Evolutionary conservation across 2,329 filamentous ascomycete species (phyloP).

Genomic region (Dactylonectria estremocensis): DNA sequence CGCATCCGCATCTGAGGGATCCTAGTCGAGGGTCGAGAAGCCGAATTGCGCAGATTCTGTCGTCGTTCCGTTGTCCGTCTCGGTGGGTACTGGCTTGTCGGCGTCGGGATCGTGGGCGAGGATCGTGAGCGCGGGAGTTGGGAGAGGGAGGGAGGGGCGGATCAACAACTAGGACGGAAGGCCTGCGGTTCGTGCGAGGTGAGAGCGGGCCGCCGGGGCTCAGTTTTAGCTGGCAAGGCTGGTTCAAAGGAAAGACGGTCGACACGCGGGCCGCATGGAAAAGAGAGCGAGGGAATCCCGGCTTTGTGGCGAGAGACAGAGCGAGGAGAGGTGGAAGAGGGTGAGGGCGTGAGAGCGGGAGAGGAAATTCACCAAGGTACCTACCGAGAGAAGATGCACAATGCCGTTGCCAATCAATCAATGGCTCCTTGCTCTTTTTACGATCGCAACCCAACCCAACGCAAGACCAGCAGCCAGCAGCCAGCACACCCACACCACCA

Average conservation of each 20-base stretch:
- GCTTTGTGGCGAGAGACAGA: conserved; percentile 25
- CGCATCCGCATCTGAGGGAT: conserved; percentile 41
- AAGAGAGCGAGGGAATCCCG: conserved; percentile 24
- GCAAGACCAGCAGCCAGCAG: conserved; percentile 13
- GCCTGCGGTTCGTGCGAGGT: conserved; percentile 17
- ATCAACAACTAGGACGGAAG: conserved; percentile 30
- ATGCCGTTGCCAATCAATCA: conserved; percentile 29
- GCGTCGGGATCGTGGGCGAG: conserved; percentile 16
- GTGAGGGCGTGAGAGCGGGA: background rate
- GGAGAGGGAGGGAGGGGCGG: conserved; percentile 24
- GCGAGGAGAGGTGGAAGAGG: conserved; percentile 18
- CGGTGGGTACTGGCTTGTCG: conserved; percentile 7
- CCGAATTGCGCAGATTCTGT: conserved; percentile 12
- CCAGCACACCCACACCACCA: background rate
- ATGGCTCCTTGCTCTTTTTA: conserved; percentile 10
- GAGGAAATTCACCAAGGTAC: conserved; percentile 14
- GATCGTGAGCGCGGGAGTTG: conserved; percentile 14
- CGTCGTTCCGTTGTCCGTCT: background rate
- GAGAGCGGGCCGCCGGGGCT: conserved; percentile 21
- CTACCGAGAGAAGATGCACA: conserved; percentile 17
- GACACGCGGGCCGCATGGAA: conserved; percentile 26
- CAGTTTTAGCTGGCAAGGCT: conserved; percentile 1
- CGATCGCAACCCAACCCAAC: conserved; percentile 30
- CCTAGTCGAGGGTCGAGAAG: conserved; percentile 9
- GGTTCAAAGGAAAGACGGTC: conserved; percentile 35